Conservation (phyloP, 164 flowering plant species). For the Vitis rupestris region DNA sequence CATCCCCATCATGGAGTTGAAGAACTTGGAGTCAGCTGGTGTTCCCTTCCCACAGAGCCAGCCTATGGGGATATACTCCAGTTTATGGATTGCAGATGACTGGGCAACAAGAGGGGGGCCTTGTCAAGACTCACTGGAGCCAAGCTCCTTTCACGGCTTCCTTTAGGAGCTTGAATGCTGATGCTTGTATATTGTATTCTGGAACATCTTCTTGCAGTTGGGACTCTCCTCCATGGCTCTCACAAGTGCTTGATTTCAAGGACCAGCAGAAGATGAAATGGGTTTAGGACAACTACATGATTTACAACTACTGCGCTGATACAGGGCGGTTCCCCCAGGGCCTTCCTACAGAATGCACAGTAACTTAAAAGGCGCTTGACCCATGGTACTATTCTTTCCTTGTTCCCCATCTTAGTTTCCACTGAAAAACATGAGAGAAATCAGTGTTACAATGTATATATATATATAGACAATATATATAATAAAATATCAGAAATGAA, state of each 20-base stretch:
- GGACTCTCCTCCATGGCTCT: no score
- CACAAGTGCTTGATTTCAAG: not conserved
- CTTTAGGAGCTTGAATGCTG: not conserved
- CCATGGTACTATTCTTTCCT: no score
- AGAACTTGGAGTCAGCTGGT: slow-evolving; percentile 6
- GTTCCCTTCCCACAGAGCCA: slow-evolving; percentile 6
- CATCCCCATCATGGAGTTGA: slow-evolving; percentile 4
- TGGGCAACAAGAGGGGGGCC: not conserved
- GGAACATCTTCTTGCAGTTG: no score
- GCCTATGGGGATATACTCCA: slow-evolving; percentile 5
- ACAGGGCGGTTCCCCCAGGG: no score
- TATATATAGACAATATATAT: no score
- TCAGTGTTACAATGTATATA: no score
- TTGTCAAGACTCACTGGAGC: no score
- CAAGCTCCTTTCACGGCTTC: not conserved
- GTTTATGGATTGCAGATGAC: not conserved
- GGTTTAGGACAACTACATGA: not conserved
- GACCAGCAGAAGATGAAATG: not conserved
- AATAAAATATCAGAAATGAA: no score
- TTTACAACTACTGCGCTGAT: slow-evolving; percentile 8
- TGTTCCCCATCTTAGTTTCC: no score
- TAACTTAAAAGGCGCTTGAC: no score
- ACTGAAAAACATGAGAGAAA: no score
- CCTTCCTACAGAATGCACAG: no score
- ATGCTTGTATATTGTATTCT: not conserved